Conservation (phyloP, 1,284 basidiomycete genomes). For the Trametes sp. region DNA sequence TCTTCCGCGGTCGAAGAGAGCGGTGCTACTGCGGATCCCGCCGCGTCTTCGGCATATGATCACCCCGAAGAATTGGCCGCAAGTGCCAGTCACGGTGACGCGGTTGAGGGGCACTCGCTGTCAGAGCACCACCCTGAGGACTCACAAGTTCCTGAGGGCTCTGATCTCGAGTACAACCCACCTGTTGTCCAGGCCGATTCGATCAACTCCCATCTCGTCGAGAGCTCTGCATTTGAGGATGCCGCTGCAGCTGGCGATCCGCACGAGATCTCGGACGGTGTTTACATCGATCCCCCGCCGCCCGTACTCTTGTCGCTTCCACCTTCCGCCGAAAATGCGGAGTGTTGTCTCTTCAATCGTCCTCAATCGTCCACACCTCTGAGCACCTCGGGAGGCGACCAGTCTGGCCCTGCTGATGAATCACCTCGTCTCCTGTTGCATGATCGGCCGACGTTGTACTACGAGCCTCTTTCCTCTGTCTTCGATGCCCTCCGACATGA, state of each 20-base stretch:
- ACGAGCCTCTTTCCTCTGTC: conserved; percentile 70
- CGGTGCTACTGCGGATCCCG: not conserved
- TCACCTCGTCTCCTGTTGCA: conserved; percentile 55
- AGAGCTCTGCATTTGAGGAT: conserved; percentile 20
- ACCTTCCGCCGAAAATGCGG: conserved; percentile 48
- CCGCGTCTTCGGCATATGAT: not conserved
- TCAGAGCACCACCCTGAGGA: not conserved
- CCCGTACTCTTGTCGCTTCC: conserved; percentile 65
- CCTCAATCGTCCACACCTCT: conserved; percentile 40
- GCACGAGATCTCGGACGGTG: conserved; percentile 72
- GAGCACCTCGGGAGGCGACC: conserved; percentile 37
- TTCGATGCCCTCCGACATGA: conserved; percentile 75
- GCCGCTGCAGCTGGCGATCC: conserved; percentile 48
- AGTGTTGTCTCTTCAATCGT: conserved; percentile 68
- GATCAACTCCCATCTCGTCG: not conserved
- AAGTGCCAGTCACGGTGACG: not conserved
- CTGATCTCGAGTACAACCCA: not conserved
- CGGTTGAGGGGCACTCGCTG: not conserved
- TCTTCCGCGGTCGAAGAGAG: not conserved
- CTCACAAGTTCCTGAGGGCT: not conserved
- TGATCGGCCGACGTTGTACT: conserved; percentile 71
- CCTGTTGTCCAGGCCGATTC: not conserved
- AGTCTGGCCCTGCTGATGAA: conserved; percentile 9
- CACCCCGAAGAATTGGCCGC: not conserved
- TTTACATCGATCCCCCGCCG: conserved; percentile 80